Evolutionary conservation across 2,329 filamentous ascomycete species (phyloP).

Genomic region (Calycina marina): DNA sequence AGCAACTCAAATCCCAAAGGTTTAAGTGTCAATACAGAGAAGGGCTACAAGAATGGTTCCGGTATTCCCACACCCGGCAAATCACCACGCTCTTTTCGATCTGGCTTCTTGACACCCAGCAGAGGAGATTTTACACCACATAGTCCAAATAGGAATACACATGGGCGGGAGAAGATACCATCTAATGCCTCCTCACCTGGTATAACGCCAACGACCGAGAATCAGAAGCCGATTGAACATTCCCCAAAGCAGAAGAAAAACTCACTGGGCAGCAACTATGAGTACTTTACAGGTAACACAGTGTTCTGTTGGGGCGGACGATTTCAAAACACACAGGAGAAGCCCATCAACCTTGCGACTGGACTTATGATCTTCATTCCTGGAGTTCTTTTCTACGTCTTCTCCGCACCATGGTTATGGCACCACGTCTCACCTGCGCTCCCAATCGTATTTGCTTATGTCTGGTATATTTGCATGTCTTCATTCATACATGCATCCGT

Average conservation of each 20-base stretch:
- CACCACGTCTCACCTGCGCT: constrained; percentile 78
- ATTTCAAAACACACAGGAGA: constrained; percentile 73
- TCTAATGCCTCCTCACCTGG: constrained; percentile 65
- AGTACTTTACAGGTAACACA: constrained; percentile 91
- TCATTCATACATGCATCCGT: constrained; percentile 89
- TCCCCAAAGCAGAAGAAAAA: constrained; percentile 2
- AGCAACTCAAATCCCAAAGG: constrained; percentile 24
- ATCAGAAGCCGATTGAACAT: constrained; percentile 25
- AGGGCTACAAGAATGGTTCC: constrained; percentile 37
- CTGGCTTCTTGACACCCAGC: constrained; percentile 53
- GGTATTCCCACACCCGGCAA: constrained; percentile 46
- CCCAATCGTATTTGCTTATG: constrained; percentile 77
- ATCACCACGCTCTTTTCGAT: constrained; percentile 63
- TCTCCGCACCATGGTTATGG: constrained; percentile 69
- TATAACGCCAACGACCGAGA: constrained; percentile 35
- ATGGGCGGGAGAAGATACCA: constrained; percentile 69
- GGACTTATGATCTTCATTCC: constrained; percentile 69
- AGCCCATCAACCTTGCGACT: constrained; percentile 80
- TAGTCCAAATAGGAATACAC: constrained; percentile 39
- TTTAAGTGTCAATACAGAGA: constrained; percentile 44
- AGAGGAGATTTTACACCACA: constrained; percentile 34
- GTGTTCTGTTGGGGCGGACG: constrained; percentile 77
- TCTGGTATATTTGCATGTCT: constrained; percentile 82
- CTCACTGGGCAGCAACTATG: constrained; percentile 55
- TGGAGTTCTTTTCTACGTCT: constrained; percentile 67